Evolutionary conservation across 371 early-diverging fungal species (phyloP), one percentile per base, ranked within the genome.

Genomic region (Mucor irregularis): DNA sequence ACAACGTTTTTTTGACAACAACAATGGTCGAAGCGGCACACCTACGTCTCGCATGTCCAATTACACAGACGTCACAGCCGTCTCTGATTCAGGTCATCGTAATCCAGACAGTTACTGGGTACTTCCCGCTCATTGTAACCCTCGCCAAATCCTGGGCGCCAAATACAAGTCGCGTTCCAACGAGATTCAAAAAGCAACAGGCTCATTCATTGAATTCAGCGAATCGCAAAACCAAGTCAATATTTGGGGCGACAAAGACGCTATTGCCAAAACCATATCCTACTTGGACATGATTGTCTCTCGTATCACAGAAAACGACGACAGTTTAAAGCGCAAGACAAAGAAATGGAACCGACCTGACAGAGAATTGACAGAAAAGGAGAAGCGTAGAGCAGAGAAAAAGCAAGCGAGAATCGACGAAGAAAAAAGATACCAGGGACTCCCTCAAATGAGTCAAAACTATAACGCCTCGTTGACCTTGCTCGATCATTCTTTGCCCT

Each of bases 311-410:
- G 58, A 62, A 26, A 17, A 21, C 2, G 61, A 49, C 16, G 35
- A 46, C 14, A 43, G 33, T 7, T 31, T 21, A 1, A 30, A 26
- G n/a, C 63, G 73, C 2, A 67, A 62, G 24, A 66, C 69, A 7
- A 69, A 70, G 22, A 73, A 73, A 42, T 78, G 78, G 78, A 66
- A 61, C 5, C 65, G 61, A 42, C 74, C 78, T 0, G 73, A 74
- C 16, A 64, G 74, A 3, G 71, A 74, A 26, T 43, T 78, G 19
- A 78, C 74, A 9, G 64, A 62, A 38, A 59, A 49, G 19, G 78
- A 74, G 33, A 56, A 35, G 4, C 48, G 55, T 13, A 57, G 71
- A 7, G 66, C 42, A 11, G 78, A 78, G 39, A 43, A 58, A 10
- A 55, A 42, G 24, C 59, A 63, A 16, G 66, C 61, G 0, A 57